Evolutionary conservation across 2,329 filamentous ascomycete genomes (phyloP).

Genomic region (Neurospora sp.): DNA sequence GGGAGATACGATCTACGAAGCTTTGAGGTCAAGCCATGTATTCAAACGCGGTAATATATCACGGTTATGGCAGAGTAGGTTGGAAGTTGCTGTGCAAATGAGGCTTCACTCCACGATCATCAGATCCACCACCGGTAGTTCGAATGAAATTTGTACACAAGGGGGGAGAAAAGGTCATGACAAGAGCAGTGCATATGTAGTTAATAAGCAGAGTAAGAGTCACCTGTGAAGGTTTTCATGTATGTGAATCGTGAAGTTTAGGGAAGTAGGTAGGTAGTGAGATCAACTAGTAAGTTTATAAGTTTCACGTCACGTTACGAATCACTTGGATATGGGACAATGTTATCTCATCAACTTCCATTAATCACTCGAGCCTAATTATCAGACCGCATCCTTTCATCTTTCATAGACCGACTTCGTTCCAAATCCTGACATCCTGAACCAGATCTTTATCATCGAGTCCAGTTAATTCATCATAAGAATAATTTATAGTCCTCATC

Average conservation of each 20-base stretch:
- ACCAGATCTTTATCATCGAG: background rate
- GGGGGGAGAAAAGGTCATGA: background rate
- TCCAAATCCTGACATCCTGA: background rate
- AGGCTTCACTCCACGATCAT: background rate
- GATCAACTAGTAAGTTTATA: background rate
- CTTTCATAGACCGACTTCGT: background rate
- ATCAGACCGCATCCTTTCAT: no score
- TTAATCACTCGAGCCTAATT: background rate
- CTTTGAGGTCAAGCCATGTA: background rate
- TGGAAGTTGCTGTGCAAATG: background rate
- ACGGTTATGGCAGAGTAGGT: background rate
- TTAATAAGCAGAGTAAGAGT: fast-evolving
- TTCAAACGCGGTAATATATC: fast-evolving
- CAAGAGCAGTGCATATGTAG: background rate
- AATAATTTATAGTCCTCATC: background rate
- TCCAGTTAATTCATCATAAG: background rate
- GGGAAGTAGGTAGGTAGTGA: background rate
- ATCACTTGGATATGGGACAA: background rate
- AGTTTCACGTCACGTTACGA: background rate
- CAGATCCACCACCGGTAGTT: background rate
- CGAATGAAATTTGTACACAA: background rate
- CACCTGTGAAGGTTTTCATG: background rate
- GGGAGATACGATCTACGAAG: fast-evolving
- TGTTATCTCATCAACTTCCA: background rate
- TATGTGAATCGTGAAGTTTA: background rate